Evolutionary conservation across 164 flowering plant genomes (phyloP).

Genomic region (Tinospora cordifolia): DNA sequence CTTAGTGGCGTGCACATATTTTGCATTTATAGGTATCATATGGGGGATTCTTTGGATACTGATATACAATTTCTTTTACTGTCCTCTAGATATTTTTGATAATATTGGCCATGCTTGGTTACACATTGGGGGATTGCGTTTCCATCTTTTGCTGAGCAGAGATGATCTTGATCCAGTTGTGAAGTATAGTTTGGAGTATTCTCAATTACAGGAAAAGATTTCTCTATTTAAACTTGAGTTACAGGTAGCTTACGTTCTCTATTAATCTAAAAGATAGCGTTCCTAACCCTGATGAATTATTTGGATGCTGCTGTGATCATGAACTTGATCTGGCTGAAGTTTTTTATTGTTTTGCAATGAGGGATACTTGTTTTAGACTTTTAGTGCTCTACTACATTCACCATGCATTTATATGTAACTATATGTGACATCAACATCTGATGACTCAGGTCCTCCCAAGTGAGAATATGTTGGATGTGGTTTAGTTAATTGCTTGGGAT

Average conservation of each 20-base stretch:
- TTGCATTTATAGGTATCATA: not conserved
- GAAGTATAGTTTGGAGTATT: conserved; percentile 53
- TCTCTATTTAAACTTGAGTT: conserved; percentile 55
- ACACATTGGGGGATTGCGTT: conserved; percentile 61
- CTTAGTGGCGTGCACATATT: not conserved
- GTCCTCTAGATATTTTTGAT: conserved; percentile 27
- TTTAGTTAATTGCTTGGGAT: too few species aligned
- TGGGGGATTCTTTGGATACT: not conserved
- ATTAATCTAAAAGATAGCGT: not conserved
- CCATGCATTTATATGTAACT: not conserved
- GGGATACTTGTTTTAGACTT: conserved; percentile 1
- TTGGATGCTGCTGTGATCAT: not conserved
- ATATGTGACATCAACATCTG: too few species aligned
- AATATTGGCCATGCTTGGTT: conserved; percentile 61
- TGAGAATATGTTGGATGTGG: too few species aligned
- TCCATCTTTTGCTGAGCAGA: conserved; percentile 49
- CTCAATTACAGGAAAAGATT: conserved; percentile 48
- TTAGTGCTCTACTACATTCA: not conserved
- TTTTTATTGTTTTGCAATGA: not conserved
- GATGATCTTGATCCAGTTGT: conserved; percentile 66
- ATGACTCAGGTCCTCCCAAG: too few species aligned
- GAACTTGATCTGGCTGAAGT: not conserved
- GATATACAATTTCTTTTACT: not conserved
- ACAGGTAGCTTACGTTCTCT: conserved; percentile 36
- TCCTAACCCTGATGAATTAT: not conserved